These are phyloP conservation scores for Arabis alpina DNA, from an alignment of 345 rosid genomes.

Conservation along the genomic window DNA sequence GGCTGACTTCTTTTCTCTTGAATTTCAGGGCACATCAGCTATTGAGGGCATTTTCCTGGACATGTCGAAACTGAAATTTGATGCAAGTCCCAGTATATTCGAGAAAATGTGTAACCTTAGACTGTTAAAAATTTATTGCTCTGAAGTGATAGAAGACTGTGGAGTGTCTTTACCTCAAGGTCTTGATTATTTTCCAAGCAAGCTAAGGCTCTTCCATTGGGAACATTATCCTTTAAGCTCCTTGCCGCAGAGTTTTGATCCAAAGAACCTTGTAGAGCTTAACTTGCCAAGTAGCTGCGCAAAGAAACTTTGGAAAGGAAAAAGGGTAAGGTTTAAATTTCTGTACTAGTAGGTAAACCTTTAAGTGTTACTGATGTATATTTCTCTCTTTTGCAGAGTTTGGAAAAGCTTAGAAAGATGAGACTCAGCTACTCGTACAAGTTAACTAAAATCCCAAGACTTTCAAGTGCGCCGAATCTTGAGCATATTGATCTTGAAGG, in stretches of 20 bases:
- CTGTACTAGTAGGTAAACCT: neutral
- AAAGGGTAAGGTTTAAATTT: constrained; percentile 17
- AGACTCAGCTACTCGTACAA: constrained; percentile 28
- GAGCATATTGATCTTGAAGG: constrained; percentile 43
- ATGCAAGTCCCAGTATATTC: constrained; percentile 13
- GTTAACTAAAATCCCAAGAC: constrained; percentile 33
- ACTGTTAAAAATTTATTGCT: constrained; percentile 23
- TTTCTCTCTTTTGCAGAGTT: constrained; percentile 25
- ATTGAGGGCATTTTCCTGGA: constrained; percentile 42
- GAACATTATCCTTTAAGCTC: constrained; percentile 33
- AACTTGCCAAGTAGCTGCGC: constrained; percentile 19
- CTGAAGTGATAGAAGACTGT: neutral
- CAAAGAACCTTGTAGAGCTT: constrained; percentile 38
- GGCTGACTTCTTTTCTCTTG: constrained; percentile 12
- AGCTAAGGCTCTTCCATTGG: constrained; percentile 43
- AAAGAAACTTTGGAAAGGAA: constrained; percentile 42
- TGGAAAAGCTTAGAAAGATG: constrained; percentile 32
- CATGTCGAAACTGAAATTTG: neutral
- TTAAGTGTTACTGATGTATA: neutral
- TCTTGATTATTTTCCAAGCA: constrained; percentile 27
- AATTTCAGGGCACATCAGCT: constrained; percentile 42
- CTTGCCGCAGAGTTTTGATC: constrained; percentile 38
- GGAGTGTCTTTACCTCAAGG: constrained; percentile 1
- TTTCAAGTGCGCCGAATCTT: constrained; percentile 34
- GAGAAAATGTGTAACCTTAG: constrained; percentile 36